phyloP scores from a whole-genome alignment of 768 basidiomycete genomes.

The Paxillus involutus region DNA sequence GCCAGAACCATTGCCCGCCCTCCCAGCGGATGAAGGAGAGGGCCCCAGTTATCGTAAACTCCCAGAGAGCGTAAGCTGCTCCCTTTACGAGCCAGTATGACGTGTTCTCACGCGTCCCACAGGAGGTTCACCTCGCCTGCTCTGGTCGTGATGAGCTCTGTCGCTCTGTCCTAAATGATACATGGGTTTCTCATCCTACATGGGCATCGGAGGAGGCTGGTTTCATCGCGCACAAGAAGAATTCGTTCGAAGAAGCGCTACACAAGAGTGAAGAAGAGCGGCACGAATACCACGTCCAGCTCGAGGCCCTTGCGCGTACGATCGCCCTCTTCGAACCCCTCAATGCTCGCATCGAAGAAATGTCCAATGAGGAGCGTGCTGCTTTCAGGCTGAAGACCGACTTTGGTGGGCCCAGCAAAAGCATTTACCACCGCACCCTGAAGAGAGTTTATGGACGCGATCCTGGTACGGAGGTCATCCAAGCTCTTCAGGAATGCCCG shows the following conservation, averaged over 20 bases:
- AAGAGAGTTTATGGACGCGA: conserved; percentile 93
- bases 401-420: conserved; percentile 85
- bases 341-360: conserved; percentile 77
- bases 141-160: conserved; percentile 94
- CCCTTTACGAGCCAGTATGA: background rate
- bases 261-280: conserved; percentile 98
- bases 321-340: conserved; percentile 92
- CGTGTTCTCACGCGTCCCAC: conserved; percentile 8
- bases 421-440: conserved; percentile 88
- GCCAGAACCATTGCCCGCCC: conserved; percentile 74
- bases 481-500: conserved; percentile 90
- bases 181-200: conserved; percentile 98
- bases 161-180: conserved; percentile 94
- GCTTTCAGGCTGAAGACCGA: conserved; percentile 81
- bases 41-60: conserved; percentile 94
- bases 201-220: conserved; percentile 97
- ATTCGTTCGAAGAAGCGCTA: conserved; percentile 90
- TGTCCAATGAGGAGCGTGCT: conserved; percentile 84
- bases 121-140: conserved; percentile 90
- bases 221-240: conserved; percentile 95
- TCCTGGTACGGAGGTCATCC: conserved; percentile 70
- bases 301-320: conserved; percentile 87
- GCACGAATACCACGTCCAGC: conserved; percentile 95
- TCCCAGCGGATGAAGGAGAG: conserved; percentile 79
- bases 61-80: conserved; percentile 75